These are phyloP conservation scores for Lenwebbia sp. DNA, from an alignment of 345 rosid species.

Conservation along the genomic window DNA sequence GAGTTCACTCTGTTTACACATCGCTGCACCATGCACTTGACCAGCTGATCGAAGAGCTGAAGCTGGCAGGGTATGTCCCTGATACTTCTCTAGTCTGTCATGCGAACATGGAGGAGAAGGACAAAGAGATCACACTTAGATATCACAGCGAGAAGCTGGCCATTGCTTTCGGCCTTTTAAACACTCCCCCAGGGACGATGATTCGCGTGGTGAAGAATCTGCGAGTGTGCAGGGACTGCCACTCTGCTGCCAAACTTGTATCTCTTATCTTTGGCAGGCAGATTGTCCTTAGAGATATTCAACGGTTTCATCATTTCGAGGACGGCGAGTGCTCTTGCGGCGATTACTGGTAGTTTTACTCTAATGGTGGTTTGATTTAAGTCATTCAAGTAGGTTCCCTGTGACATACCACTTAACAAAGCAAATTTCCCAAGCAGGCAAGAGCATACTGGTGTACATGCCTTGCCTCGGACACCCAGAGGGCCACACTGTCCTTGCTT, in stretches of 20 bases:
- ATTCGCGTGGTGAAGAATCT: conserved; percentile 80
- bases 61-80: conserved; percentile 68
- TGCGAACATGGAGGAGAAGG: conserved; percentile 47
- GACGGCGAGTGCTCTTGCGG: conserved; percentile 78
- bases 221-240: conserved; percentile 83
- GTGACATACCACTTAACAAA: background rate
- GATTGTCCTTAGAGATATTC: conserved; percentile 80
- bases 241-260: conserved; percentile 65
- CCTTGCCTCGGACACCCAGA: background rate
- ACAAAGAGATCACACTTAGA: conserved; percentile 53
- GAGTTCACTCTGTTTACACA: conserved; percentile 35
- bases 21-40: conserved; percentile 46
- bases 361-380: background rate
- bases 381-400: background rate
- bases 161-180: conserved; percentile 61
- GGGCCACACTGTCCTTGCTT: background rate
- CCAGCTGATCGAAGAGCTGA: conserved; percentile 54
- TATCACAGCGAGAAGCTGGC: conserved; percentile 92
- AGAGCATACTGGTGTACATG: background rate
- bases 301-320: conserved; percentile 82
- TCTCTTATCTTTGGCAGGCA: conserved; percentile 53
- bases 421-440: background rate
- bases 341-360: conserved; percentile 54
- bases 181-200: conserved; percentile 59
- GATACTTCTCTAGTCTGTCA: conserved; percentile 61